Evolutionary conservation across 2,329 filamentous ascomycete species (phyloP), one percentile per base, ranked within the genome.

Genomic region (Tolypocladium endophyticum): DNA sequence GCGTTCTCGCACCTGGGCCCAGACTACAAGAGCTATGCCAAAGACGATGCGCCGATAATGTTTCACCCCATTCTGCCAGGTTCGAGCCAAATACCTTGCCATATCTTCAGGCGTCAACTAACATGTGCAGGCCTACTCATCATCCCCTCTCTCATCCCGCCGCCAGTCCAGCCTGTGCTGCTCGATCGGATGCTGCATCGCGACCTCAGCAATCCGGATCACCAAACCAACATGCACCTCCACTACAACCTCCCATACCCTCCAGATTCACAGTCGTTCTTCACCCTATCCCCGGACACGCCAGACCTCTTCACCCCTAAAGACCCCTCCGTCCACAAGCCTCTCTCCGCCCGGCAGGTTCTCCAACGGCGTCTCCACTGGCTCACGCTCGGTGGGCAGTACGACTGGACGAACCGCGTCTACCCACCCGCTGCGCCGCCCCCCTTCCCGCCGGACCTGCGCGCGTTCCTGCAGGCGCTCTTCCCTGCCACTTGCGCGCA

Each of bases 381-480:
- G 94, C 84, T 95, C 50, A 97, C 93, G 0, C 82, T 99, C 3
- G 94, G 94, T 56, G 93, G 92, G 0, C 94, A 97, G 72, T 97
- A 97, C 72, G 90, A 97, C 76, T 97, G 93, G 94, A 95, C 92
- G 0, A 83, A 85, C 60, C 92, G 96, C 65, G 76, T 84, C 16
- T 97, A 97, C 69, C 92, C 92, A 0, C 71, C 78, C 12, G 79
- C 81, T n/a, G 61, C 71, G 4, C 87, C 89, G 0, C 90, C 90
- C 0, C 68, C 76, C 0, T 97, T 97, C 66, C 92, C 93, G 0
- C 47, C 71, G 1, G 91, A 96, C 68, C 81, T 95, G 56, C 84
- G 85, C 4, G 72, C 70, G 1, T 81, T 96, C 9, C 76, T 97
- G 0, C 79, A 85, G 59, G 74, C 74, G 0, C 73, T 94, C 0